A percentile compares a stretch with the other conserved stretches of the same genome.
phyloP scores from a whole-genome alignment of 2,329 filamentous ascomycete species.

The Cryoendolithus antarcticus region DNA sequence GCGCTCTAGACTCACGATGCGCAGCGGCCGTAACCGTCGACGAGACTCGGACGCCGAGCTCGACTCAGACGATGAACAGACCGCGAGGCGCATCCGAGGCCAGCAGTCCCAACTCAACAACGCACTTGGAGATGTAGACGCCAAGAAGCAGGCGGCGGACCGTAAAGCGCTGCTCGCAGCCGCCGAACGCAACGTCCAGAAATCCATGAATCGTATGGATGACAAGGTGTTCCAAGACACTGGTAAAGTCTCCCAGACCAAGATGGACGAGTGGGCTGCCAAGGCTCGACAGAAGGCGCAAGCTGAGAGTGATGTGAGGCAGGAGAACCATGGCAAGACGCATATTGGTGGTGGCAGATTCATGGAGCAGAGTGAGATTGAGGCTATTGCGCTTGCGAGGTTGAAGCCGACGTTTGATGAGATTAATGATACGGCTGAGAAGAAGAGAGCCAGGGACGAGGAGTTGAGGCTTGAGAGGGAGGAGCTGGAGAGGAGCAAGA shows the following conservation, averaged over 20 bases:
- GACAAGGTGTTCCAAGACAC: constrained; percentile 66
- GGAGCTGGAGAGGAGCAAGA: constrained; percentile 48
- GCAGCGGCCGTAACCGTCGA: constrained; percentile 43
- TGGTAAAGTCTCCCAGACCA: constrained; percentile 56
- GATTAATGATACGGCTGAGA: constrained; percentile 66
- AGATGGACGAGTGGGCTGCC: constrained; percentile 65
- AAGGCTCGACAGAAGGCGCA: constrained; percentile 61
- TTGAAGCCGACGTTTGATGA: constrained; percentile 78
- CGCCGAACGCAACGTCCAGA: constrained; percentile 77
- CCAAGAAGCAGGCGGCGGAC: constrained; percentile 61
- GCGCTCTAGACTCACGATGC: constrained; percentile 39
- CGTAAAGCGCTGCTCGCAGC: constrained; percentile 62
- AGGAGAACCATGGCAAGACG: constrained; percentile 44
- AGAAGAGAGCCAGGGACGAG: constrained; percentile 54
- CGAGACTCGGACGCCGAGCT: constrained; percentile 42
- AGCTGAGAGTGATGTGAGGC: constrained; percentile 49
- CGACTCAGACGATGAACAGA: constrained; percentile 49
- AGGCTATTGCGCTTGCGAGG: constrained; percentile 63
- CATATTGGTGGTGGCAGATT: constrained; percentile 72
- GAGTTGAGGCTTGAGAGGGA: constrained; percentile 53
- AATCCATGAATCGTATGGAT: constrained; percentile 67
- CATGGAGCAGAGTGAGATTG: constrained; percentile 64
- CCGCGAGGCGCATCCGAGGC: constrained; percentile 58
- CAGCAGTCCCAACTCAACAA: constrained; percentile 71
- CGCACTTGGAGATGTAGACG: constrained; percentile 55